Base-by-base conservation (phyloP, 352 stramenopile genomes). In the Thalassiosira exigua region DNA sequence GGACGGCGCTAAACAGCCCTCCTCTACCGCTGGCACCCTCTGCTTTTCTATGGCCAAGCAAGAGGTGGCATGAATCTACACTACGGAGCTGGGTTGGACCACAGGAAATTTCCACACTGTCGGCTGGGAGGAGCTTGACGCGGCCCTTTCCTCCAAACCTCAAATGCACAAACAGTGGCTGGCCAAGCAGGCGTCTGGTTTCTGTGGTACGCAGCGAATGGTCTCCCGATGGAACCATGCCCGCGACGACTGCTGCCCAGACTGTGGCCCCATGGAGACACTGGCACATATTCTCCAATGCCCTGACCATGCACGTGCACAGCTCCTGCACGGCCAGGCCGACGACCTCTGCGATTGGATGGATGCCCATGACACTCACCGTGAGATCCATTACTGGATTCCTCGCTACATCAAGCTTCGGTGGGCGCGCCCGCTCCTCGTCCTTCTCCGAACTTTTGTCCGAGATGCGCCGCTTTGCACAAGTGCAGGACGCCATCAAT, bases 151-250 rank as follows among this genome's bases (percentile, higher is more conserved):
- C 14, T 32, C 30, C 0, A 71, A 58, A 17, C 29, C 44, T 3
- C 32, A 78, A 17, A 78, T 71, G 58, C 71, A 65, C 42, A 11
- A 46, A 4, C 14, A 71, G 4, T 78, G 69, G 69, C 30, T 71
- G 1, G 33, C 69, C 1, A 78, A 78, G 48, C 69, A 78, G 19
- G n/a, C 42, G 5, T 56, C 46, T 7, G 46, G 46, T 21, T 56
- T 21, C 7, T 56, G 46, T 19, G 58, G 22, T 1, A 78, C 59
- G 1, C 4, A 44, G 11, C 9, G 14, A 1, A 69, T 54, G 3
- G 5, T 70, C 0, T 1, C 51, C 2, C 22, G 48, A 32, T 65
- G 22, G 46, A 2, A 44, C 14, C 14, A 3, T 3, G 21, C 27
- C 4, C 0, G 0, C 21, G 56, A 75, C 29, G 42, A 48, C n/a